These are phyloP conservation scores for Fragilaria crotonensis DNA, from an alignment of 108 stramenopile genomes.

Conservation along the genomic window DNA sequence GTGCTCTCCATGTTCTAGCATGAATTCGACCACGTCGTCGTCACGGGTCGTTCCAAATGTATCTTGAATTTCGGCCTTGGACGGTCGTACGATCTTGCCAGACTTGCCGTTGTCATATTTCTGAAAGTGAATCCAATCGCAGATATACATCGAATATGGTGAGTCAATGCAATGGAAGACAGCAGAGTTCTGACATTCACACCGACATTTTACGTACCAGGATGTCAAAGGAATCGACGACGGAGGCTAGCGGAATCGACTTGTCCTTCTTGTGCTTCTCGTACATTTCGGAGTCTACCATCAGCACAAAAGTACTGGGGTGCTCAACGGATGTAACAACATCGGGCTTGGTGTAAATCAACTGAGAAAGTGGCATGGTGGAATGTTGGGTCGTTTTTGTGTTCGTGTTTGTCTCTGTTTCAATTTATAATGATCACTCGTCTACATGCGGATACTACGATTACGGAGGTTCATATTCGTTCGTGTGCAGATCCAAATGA, in stretches of 20 bases:
- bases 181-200: neutral
- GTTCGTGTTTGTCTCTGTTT: too few species aligned
- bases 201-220: neutral
- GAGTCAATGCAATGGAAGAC: neutral
- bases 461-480: too few species aligned
- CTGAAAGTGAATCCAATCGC: neutral
- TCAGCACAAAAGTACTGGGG: conserved; percentile 9
- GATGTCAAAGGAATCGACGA: conserved; percentile 10
- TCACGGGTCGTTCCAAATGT: conserved; percentile 11
- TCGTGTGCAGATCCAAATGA: too few species aligned
- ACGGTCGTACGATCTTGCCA: conserved; percentile 1
- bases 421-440: too few species aligned
- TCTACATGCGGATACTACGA: too few species aligned
- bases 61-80: conserved; percentile 5
- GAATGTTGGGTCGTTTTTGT: neutral
- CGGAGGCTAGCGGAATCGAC: conserved; percentile 10
- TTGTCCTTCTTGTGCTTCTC: conserved; percentile 7
- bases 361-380: neutral
- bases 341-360: conserved; percentile 7
- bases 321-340: conserved; percentile 2
- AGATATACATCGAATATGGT: neutral
- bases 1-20: conserved; percentile 6
- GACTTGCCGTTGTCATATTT: conserved; percentile 12
- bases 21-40: conserved; percentile 5
- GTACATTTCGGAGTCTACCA: conserved; percentile 10